Evolutionary conservation across 345 rosid genomes (phyloP).

Genomic region (Pseudoturritis turrita): DNA sequence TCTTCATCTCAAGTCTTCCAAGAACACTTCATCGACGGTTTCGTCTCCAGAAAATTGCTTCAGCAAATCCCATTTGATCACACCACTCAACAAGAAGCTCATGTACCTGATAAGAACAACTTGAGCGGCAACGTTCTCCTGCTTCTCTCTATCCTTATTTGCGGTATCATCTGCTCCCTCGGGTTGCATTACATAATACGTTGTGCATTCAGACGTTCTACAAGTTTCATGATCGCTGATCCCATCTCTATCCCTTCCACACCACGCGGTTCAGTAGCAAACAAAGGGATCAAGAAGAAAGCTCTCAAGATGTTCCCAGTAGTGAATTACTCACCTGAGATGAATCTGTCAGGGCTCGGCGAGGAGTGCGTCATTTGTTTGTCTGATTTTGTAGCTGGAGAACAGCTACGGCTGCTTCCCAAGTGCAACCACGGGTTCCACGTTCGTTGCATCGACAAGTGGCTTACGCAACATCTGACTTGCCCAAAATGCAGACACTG

Average conservation of each 20-base stretch:
- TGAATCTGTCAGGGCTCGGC: slow-evolving; percentile 41
- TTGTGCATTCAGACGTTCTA: slow-evolving; percentile 47
- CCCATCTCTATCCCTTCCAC: slow-evolving; percentile 24
- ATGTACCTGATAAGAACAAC: slow-evolving; percentile 20
- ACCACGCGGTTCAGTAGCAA: slow-evolving; percentile 12
- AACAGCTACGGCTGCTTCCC: slow-evolving; percentile 46
- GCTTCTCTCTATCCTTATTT: slow-evolving; percentile 45
- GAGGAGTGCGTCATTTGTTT: slow-evolving; percentile 59
- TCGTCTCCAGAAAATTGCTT: slow-evolving; percentile 37
- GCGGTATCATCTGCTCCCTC: slow-evolving; percentile 49
- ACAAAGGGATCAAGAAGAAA: slow-evolving; percentile 41
- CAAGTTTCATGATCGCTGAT: slow-evolving; percentile 36
- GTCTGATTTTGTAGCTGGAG: slow-evolving; percentile 45
- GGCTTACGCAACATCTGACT: slow-evolving; percentile 48
- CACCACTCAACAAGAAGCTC: slow-evolving; percentile 13
- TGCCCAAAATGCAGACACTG: slow-evolving; percentile 63
- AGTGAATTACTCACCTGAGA: slow-evolving; percentile 39
- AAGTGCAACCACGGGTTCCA: slow-evolving; percentile 57
- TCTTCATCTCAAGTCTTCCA: slow-evolving; percentile 24
- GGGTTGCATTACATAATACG: slow-evolving; percentile 47
- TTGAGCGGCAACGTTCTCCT: slow-evolving; percentile 42
- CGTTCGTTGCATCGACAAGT: slow-evolving; percentile 47
- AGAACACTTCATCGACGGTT: slow-evolving; percentile 21
- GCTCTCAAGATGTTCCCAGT: slow-evolving; percentile 48
- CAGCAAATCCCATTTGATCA: slow-evolving; percentile 29